Evolutionary conservation across 257 asterid species (phyloP), one percentile per base, ranked within the genome.

Genomic region (Fraxinus anomala): DNA sequence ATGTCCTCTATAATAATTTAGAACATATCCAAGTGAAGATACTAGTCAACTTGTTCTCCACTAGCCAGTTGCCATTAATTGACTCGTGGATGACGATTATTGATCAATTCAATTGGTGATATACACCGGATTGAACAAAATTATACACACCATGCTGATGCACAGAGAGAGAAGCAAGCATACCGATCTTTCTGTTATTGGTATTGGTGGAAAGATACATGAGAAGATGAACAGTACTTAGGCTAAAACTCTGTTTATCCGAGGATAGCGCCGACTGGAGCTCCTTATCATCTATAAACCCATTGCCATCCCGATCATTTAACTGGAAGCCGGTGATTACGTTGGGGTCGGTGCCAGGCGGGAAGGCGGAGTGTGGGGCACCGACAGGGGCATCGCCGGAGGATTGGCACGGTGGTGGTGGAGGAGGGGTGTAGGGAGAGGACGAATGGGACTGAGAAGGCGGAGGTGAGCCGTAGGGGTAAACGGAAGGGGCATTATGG

Each of bases 251-350:
- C 90, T 90, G 96, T 77, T 90, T 88, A 76, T 89, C 90, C 10
- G 89, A 72, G 17, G 97, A 88, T 13, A 95, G 86, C 16, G 95
- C 94, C 37, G 89, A 88, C 84, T 92, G 98, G 63, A 95, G 90
- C 88, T 95, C 99, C 88, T 85, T 88, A 49, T 95, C 99, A 59
- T 95, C 99, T 66, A 95, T 95, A 7, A 92, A 90, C 0, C 99
- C 99, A 72, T 97, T 95, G 5, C 98, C 96, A 73, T 95, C 99
- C 79, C 82, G 96, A 85, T 95, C 99, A n/a, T 97, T 97, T 70
- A 86, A 56, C 83, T 92, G 96, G 36, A 95, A 95, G 74, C 92
- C 83, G 0, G 97, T 88, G 24, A 95, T 70, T 76, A 92, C 84
- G 78, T 77, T 89, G 51, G 99, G 97, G 82, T 94, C 99, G 17